These are phyloP conservation scores for Chytridium lagenaria DNA, from an alignment of 371 early-diverging fungal species.

Conservation along the genomic window DNA sequence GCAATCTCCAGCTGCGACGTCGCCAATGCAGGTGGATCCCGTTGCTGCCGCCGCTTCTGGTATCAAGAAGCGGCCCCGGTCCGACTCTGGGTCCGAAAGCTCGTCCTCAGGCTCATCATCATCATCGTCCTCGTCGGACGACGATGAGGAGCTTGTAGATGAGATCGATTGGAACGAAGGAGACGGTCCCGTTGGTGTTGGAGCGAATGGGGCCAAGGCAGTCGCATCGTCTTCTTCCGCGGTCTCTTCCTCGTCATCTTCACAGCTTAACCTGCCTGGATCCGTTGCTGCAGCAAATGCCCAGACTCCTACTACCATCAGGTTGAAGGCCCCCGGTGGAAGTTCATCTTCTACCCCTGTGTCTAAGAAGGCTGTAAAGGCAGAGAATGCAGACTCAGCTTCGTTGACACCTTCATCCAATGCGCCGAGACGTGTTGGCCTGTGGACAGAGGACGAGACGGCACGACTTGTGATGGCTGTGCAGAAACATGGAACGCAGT, in stretches of 20 bases:
- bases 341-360: neutral
- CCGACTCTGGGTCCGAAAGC: too few relatives aligned
- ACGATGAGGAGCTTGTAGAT: constrained; percentile 4
- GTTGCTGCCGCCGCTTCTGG: neutral
- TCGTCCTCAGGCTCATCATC: constrained; percentile 6
- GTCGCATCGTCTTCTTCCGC: neutral
- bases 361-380: neutral
- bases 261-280: neutral
- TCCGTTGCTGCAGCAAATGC: too few relatives aligned
- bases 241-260: neutral
- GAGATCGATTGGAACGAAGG: constrained; percentile 14
- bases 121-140: neutral
- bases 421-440: neutral
- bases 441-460: constrained; percentile 16
- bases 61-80: neutral
- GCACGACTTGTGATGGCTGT: constrained; percentile 11
- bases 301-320: neutral
- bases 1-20: neutral
- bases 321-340: neutral
- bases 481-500: constrained; percentile 15
- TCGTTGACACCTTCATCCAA: too few relatives aligned
- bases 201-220: neutral
- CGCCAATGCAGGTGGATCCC: neutral
- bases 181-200: neutral
- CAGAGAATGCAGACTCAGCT: neutral